These are phyloP conservation scores for Pseudocohnilembus persalinus DNA, from an alignment of 169 alveolate species.

Conservation along the genomic window DNA sequence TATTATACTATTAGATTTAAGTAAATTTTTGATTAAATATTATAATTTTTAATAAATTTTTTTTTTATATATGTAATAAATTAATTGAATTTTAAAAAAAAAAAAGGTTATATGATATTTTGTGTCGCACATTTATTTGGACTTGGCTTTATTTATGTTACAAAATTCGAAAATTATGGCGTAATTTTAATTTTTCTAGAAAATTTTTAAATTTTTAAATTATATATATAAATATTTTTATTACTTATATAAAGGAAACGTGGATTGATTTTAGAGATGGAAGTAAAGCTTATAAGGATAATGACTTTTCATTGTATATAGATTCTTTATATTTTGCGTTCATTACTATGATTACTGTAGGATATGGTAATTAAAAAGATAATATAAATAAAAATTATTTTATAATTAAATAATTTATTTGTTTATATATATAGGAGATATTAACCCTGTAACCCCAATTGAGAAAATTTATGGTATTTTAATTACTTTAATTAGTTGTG, in stretches of 20 bases:
- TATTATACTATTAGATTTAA: no score
- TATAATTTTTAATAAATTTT: no score
- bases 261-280: background rate
- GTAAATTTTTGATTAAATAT: background rate
- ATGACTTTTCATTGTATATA: background rate
- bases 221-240: no score
- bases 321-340: background rate
- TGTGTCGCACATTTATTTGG: background rate
- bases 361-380: no score
- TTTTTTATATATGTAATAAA: no score
- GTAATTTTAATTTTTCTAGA: no score
- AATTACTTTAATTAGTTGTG: background rate
- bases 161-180: background rate
- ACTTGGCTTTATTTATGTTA: background rate
- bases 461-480: background rate
- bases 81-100: no score
- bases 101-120: background rate
- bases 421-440: background rate
- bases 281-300: background rate
- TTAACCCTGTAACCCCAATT: background rate
- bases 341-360: background rate
- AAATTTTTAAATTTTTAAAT: no score
- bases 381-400: no score
- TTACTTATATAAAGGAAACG: background rate
- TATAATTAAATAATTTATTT: no score